Base-by-base conservation (phyloP, 768 basidiomycete species). In the Nidularia sp. region DNA sequence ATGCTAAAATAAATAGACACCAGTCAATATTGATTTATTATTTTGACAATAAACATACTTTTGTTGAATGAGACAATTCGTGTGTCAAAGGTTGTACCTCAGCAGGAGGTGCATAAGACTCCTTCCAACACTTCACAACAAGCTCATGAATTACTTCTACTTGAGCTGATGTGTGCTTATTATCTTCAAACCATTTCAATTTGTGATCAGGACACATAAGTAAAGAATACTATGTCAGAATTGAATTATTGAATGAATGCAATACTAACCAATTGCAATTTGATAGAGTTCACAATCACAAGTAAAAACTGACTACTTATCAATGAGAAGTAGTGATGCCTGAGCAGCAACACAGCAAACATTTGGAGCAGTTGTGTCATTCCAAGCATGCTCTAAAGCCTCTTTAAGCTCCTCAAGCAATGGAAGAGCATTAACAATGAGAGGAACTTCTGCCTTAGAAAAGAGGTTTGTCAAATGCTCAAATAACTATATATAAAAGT, bases 201-300 rank as follows among this genome's bases (percentile, higher is more conserved):
- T 61, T 65, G 29, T 49, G 52, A 29, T 63, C 48, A 0, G 62
- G 63, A 18, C 63, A 60, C 62, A 64, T 61, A n/a, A 56, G 62
- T 62, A 61, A 29, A 10, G 66, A 34, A 53, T n/a, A 9, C 12
- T 29, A 45, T 45, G 12, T 29, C 4, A 29, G 25, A 9, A 43
- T 3, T 35, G 49, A 8, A 50, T 48, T 3, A 45, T 13, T 29
- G 25, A 29, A 29, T 0, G 3, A 2, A 29, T 29, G 25, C 25
- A 29, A 29, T 5, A 47, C 51, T 8, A 51, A 48, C 9, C 7
- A 48, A 48, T 34, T 6, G 1, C 6, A 6, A 48, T 48, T 25
- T 6, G 47, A 48, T 32, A 8, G 8, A 52, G 4, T 53, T 45
- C 47, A 32, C 34, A 45, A n/a, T 51, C 48, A 36, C 18, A n/a